These are phyloP conservation scores for Quercus alba DNA, from an alignment of 306 rosid genomes.

Conservation along the genomic window DNA sequence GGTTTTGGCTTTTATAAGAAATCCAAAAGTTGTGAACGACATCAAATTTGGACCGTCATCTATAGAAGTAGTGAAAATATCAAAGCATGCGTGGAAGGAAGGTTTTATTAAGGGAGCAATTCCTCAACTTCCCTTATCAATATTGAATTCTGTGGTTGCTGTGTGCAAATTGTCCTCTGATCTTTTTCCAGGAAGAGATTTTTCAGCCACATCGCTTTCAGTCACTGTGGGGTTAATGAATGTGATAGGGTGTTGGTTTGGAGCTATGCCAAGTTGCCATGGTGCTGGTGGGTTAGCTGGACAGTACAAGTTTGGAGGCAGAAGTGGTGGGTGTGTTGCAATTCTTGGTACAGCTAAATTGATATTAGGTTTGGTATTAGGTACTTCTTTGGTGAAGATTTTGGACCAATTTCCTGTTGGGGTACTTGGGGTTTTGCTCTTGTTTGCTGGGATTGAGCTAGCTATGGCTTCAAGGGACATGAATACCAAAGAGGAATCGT, in stretches of 20 bases:
- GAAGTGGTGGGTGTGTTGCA: constrained; percentile 86
- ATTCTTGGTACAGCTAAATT: constrained; percentile 61
- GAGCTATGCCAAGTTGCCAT: constrained; percentile 76
- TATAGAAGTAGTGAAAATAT: constrained; percentile 40
- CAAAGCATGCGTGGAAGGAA: constrained; percentile 58
- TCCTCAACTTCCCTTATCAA: constrained; percentile 74
- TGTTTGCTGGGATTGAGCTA: constrained; percentile 76
- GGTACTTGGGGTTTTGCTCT: constrained; percentile 53
- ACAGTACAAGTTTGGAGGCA: constrained; percentile 77
- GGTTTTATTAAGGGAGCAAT: constrained; percentile 75
- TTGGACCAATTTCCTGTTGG: constrained; percentile 60
- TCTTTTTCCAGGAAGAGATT: constrained; percentile 57
- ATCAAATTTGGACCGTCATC: constrained; percentile 66
- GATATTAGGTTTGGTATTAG: constrained; percentile 57
- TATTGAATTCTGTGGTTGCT: constrained; percentile 69
- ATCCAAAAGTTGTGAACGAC: constrained; percentile 48
- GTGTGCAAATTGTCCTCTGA: constrained; percentile 62
- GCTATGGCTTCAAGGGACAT: constrained; percentile 74
- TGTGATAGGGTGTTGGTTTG: constrained; percentile 75
- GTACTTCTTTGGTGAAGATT: constrained; percentile 53
- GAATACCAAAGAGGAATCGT: constrained; percentile 54
- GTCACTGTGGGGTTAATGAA: constrained; percentile 86
- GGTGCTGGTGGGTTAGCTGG: constrained; percentile 89
- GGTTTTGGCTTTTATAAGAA: constrained; percentile 51
- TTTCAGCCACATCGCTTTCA: constrained; percentile 63